These are phyloP conservation scores for Phaeosphaeriaceae sp. DNA, from an alignment of 2,329 filamentous ascomycete genomes.

Conservation along the genomic window DNA sequence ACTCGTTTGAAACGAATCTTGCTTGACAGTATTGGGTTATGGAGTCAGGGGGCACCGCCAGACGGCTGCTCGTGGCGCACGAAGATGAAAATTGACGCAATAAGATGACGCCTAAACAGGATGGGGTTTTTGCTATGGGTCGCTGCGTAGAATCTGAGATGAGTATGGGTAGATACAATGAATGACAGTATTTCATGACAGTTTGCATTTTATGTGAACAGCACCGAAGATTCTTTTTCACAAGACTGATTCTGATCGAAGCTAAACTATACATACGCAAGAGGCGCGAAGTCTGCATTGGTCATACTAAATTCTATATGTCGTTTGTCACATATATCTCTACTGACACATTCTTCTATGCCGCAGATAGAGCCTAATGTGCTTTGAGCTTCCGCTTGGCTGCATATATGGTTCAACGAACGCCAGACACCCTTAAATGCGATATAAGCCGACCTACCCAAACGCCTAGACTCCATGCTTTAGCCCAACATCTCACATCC, in stretches of 20 bases:
- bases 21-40: neutral
- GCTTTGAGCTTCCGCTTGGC: too few species aligned
- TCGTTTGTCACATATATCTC: too few species aligned
- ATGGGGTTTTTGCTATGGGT: neutral
- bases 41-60: neutral
- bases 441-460: neutral
- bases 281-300: too few species aligned
- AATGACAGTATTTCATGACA: neutral
- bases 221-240: too few species aligned
- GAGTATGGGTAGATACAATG: neutral
- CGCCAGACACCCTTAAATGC: slow-evolving; percentile 14
- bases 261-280: too few species aligned
- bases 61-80: neutral
- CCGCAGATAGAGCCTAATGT: too few species aligned
- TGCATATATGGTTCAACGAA: too few species aligned
- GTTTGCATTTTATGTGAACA: too few species aligned
- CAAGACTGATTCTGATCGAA: too few species aligned
- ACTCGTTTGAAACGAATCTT: neutral
- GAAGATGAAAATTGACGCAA: neutral
- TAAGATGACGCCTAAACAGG: neutral
- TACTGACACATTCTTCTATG: too few species aligned
- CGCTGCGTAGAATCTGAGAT: neutral
- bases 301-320: too few species aligned
- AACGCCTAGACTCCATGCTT: slow-evolving; percentile 2
- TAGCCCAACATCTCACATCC: neutral